Percentiles rank a stretch among this genome's conserved stretches.
phyloP scores from a whole-genome alignment of 2,329 filamentous ascomycete species.

The Graphilbum ipis-grandicollis region DNA sequence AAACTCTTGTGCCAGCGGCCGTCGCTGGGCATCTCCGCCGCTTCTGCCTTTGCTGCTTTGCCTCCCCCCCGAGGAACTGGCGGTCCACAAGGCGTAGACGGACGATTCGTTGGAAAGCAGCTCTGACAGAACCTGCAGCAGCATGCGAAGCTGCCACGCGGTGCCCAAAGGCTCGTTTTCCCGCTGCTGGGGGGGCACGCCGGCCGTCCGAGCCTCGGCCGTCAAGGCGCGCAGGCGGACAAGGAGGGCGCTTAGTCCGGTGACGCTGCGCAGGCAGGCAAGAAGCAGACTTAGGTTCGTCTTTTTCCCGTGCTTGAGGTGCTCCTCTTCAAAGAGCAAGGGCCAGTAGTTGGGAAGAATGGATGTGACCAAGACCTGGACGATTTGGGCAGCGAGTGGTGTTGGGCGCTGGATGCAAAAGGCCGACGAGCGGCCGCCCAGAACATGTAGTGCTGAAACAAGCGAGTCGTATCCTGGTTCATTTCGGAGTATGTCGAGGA shows the following conservation, averaged over 20 bases:
- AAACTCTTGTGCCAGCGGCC: slow-evolving; percentile 25
- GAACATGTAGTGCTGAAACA: slow-evolving; percentile 30
- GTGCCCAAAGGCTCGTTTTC: slow-evolving; percentile 18
- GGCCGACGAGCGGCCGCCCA: slow-evolving; percentile 10
- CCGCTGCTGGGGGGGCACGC: too few species aligned
- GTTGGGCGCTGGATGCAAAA: slow-evolving; percentile 46
- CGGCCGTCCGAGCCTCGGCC: slow-evolving; percentile 25
- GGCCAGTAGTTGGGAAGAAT: slow-evolving; percentile 75
- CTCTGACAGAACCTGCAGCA: slow-evolving; percentile 25
- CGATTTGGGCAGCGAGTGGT: slow-evolving; percentile 54
- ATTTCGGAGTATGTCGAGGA: slow-evolving; percentile 39
- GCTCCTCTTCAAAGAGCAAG: slow-evolving; percentile 27
- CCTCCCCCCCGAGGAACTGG: slow-evolving; percentile 9
- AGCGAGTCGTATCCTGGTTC: slow-evolving; percentile 46
- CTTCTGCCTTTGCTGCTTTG: too few species aligned
- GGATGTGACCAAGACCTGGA: slow-evolving; percentile 55
- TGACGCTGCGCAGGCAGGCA: slow-evolving; percentile 50
- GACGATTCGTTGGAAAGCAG: slow-evolving; percentile 22
- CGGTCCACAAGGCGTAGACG: slow-evolving; percentile 21
- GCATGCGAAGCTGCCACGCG: slow-evolving; percentile 23
- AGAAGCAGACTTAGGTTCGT: slow-evolving; percentile 34
- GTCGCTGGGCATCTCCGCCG: slow-evolving; percentile 11
- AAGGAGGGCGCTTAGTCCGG: slow-evolving; percentile 62
- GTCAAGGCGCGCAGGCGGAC: slow-evolving; percentile 49
- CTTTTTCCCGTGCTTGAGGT: not conserved